Conservation (phyloP, 176 grass and related monocot genomes). For the Miscanthus lutarioriparius region DNA sequence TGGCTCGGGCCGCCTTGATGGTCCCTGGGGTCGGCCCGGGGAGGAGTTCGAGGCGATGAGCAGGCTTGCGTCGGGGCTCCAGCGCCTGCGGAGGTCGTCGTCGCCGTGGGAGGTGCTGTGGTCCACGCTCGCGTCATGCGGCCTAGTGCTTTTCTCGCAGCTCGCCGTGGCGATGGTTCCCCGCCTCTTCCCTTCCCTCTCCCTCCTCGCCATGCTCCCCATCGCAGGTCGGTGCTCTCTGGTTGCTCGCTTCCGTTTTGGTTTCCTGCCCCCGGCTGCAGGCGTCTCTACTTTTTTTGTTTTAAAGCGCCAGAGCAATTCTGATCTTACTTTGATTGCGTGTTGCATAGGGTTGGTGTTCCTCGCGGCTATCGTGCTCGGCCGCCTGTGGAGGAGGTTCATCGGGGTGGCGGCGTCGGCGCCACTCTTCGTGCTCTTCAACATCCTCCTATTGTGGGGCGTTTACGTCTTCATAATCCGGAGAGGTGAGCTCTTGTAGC, state of each 20-base stretch:
- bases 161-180: conserved; percentile 85
- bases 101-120: conserved; percentile 68
- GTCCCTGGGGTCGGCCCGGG: conserved; percentile 33
- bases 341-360: conserved; percentile 63
- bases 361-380: conserved; percentile 59
- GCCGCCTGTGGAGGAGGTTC: conserved; percentile 73
- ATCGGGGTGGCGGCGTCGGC: conserved; percentile 67
- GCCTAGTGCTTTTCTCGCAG: conserved; percentile 70
- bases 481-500: conserved; percentile 50
- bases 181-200: conserved; percentile 65
- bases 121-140: conserved; percentile 66
- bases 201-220: conserved; percentile 87
- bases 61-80: conserved; percentile 59
- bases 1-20: conserved; percentile 30
- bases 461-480: conserved; percentile 71
- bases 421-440: conserved; percentile 92
- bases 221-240: conserved; percentile 52
- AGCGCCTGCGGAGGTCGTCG: conserved; percentile 58
- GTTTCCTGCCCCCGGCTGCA: background rate
- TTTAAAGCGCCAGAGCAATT: background rate
- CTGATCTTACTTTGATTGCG: conserved; percentile 30
- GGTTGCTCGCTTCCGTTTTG: background rate
- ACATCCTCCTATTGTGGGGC: conserved; percentile 87
- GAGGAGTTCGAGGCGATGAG: conserved; percentile 54
- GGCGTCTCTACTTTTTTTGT: background rate